Evolutionary conservation across 805 yeast genomes (phyloP), one percentile per base, ranked within the genome.

Genomic region (Saccharomycopsis guyanensis): DNA sequence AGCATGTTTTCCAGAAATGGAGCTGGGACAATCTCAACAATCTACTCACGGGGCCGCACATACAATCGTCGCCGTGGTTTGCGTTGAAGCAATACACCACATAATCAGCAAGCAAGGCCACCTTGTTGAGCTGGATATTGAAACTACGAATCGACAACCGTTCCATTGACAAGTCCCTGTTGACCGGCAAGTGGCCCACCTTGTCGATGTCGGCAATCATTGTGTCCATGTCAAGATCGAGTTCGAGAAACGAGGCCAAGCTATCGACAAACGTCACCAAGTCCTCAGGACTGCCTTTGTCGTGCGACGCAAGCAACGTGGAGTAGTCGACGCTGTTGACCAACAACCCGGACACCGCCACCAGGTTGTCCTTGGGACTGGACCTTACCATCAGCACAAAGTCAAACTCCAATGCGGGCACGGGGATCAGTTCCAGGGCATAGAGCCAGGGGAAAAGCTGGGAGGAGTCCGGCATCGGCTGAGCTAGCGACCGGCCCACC

Each of bases 71-170:
- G 4, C 15, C 33, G 54, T 68, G 71, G 42, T 63, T 65, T 2
- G 64, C 62, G 50, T 73, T 69, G 51, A 78, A 70, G 52, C 87
- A 75, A 60, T 88, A 91, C n/a, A 89, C 76, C 4, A 86, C 66
- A 42, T 87, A 75, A 57, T 86, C 94, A 0, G 93, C 72, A 7
- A 87, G 69, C 23, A 77, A 69, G 29, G 93, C 83, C 50, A 82
- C 66, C 58, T 87, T 88, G n/a, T 87, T 73, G 16, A 80, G 83
- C 63, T 91, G 97, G 47, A 84, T 77, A 58, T 85, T 87, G 62
- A 88, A 89, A 6, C 43, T 29, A n/a, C 53, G 22, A 16, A 44
- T 44, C 4, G 42, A 35, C 7, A 46, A 39, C 15, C n/a, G 27
- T 24, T 39, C 41, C 10, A 29, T 29, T 19, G 43, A 24, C 13